Conservation (phyloP, 78 protist genomes). For the Ministeria vibrans region DNA sequence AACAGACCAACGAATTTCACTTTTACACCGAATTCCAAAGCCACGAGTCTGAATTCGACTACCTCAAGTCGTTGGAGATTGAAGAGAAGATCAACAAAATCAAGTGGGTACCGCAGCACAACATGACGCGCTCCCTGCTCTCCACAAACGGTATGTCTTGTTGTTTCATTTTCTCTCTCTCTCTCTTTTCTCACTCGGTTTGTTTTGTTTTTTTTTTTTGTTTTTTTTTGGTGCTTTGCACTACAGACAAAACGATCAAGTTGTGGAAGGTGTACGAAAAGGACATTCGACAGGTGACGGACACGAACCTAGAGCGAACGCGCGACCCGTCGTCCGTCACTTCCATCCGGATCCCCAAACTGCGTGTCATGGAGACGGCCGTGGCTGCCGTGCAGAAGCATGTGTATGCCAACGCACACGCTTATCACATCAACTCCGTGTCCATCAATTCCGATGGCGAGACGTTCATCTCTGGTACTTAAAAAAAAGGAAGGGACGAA, state of each 20-base stretch:
- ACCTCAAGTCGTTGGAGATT: constrained; percentile 90
- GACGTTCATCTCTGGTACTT: constrained; percentile 79
- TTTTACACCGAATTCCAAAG: constrained; percentile 94
- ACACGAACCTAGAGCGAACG: background rate
- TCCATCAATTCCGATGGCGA: constrained; percentile 70
- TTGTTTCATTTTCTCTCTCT: background rate
- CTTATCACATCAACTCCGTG: constrained; percentile 95
- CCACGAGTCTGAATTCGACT: constrained; percentile 97
- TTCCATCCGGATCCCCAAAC: background rate
- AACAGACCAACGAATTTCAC: constrained; percentile 70
- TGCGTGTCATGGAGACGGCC: background rate
- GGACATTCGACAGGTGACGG: background rate
- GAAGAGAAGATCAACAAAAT: constrained; percentile 96
- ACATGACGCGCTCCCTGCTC: constrained; percentile 64
- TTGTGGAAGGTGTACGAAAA: constrained; percentile 90
- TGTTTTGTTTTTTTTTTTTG: background rate
- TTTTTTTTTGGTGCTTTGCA: background rate
- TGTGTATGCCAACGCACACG: constrained; percentile 90
- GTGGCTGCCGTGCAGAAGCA: constrained; percentile 21
- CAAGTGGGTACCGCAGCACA: constrained; percentile 63
- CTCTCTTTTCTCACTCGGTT: constrained; percentile 77
- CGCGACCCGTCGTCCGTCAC: background rate
- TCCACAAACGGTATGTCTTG: constrained; percentile 69
- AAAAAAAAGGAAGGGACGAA: too few species aligned
- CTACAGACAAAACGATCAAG: constrained; percentile 93